Conservation (phyloP, 176 grass and related monocot species). For the Avena eriantha region DNA sequence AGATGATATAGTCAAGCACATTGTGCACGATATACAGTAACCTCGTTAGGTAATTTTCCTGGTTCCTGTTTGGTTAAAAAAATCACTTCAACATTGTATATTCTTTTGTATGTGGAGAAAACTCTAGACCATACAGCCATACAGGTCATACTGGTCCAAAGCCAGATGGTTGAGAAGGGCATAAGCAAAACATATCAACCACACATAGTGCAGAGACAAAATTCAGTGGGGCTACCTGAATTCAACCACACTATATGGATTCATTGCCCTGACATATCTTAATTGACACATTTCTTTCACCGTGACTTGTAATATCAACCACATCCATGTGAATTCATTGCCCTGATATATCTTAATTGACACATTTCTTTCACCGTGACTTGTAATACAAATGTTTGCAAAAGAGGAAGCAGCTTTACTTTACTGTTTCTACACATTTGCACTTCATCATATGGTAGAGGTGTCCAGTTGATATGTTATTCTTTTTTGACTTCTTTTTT, state of each 20-base stretch:
- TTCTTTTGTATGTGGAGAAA: slow-evolving; percentile 1
- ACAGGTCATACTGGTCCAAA: slow-evolving; percentile 5
- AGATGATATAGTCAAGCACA: not conserved
- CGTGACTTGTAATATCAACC: not conserved
- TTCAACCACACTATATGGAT: slow-evolving; percentile 5
- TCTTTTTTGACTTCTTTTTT: not conserved
- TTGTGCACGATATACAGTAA: not conserved
- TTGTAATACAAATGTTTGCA: not conserved
- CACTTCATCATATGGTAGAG: slow-evolving; percentile 16
- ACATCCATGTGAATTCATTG: not conserved
- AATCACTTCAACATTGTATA: not conserved
- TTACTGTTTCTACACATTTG: not conserved
- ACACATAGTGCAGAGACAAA: not conserved
- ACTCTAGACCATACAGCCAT: not conserved
- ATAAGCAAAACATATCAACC: slow-evolving; percentile 12
- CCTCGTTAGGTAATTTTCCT: not conserved
- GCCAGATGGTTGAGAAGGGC: slow-evolving; percentile 17
- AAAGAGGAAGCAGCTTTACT: not conserved
- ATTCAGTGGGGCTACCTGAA: not conserved
- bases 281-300: not conserved
- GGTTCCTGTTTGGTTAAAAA: not conserved
- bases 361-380: not conserved
- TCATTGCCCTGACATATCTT: not conserved
- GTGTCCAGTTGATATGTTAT: not conserved
- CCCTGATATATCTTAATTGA: not conserved